Percentiles rank a stretch among this genome's conserved stretches.
Evolutionary conservation across 2,329 filamentous ascomycete species (phyloP).

Genomic region (Colletotrichum lupini): DNA sequence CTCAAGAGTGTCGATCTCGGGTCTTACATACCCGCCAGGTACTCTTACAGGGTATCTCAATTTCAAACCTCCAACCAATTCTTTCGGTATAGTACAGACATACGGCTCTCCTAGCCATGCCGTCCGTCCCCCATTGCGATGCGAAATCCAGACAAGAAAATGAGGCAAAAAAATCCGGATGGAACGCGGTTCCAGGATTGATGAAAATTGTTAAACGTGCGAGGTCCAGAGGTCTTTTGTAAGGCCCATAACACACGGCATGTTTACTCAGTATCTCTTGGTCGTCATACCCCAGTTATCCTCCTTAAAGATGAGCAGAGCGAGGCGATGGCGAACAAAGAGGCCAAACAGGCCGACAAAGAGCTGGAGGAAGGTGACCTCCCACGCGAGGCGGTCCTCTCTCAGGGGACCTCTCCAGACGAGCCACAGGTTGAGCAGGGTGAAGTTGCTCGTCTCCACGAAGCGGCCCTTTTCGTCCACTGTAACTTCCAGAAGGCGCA

Average conservation of each 20-base stretch:
- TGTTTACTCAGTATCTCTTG: conserved; percentile 21
- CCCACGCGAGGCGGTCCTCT: conserved; percentile 84
- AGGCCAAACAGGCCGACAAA: conserved; percentile 82
- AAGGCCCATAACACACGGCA: background rate
- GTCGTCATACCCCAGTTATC: conserved; percentile 74
- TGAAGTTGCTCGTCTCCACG: conserved; percentile 87
- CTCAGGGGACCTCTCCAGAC: conserved; percentile 93
- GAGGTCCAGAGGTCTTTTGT: background rate
- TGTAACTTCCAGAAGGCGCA: conserved; percentile 73
- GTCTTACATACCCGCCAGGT: background rate
- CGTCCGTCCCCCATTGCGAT: background rate
- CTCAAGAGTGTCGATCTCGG: background rate
- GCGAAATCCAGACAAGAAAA: background rate
- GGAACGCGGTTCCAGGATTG: background rate
- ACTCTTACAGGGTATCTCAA: conserved; percentile 31
- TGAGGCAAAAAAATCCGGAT: background rate
- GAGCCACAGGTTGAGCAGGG: conserved; percentile 94
- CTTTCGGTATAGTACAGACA: conserved; percentile 18
- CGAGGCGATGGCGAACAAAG: conserved; percentile 86
- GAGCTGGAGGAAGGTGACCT: conserved; percentile 83
- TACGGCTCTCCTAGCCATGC: background rate
- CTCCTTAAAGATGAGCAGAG: conserved; percentile 87
- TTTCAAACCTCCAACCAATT: background rate
- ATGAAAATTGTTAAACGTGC: background rate
- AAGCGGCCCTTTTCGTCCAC: conserved; percentile 77